A percentile compares a stretch with the other conserved stretches of the same genome.
Conservation (phyloP, 805 yeast genomes). For the Wickerhamiella nectarea region DNA sequence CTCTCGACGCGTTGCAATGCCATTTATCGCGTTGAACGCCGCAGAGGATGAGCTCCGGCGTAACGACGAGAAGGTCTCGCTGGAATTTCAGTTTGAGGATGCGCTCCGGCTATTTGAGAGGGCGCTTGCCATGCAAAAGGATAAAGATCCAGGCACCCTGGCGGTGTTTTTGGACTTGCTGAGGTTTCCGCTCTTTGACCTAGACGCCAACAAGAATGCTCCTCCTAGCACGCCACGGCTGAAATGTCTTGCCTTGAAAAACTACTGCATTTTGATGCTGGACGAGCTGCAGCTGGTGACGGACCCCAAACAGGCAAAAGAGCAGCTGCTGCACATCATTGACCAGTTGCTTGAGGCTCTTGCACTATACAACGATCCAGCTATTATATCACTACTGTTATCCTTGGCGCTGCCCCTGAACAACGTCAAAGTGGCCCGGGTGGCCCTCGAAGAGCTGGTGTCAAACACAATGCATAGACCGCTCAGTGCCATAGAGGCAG, state of each 20-base stretch:
- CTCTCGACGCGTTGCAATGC: slow-evolving; percentile 11
- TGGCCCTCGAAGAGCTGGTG: slow-evolving; percentile 16
- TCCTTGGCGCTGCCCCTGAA: slow-evolving; percentile 11
- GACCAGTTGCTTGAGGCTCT: slow-evolving; percentile 13
- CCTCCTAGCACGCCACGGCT: slow-evolving; percentile 64
- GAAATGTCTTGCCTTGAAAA: slow-evolving; percentile 65
- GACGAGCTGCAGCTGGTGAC: slow-evolving; percentile 23
- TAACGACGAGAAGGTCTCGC: slow-evolving; percentile 77
- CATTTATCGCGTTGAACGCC: slow-evolving; percentile 65
- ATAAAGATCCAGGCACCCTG: slow-evolving; percentile 25
- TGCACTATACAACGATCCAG: slow-evolving; percentile 9
- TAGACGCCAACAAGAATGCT: slow-evolving; percentile 21
- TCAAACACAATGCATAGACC: slow-evolving; percentile 14
- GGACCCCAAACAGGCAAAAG: neutral
- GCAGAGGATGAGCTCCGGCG: slow-evolving; percentile 53
- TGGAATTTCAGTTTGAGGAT: slow-evolving; percentile 82
- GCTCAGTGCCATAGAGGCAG: slow-evolving; percentile 11
- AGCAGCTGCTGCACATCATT: neutral
- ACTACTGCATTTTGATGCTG: slow-evolving; percentile 62
- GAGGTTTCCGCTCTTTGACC: slow-evolving; percentile 47
- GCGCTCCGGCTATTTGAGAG: slow-evolving; percentile 62
- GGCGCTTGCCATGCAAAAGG: slow-evolving; percentile 53
- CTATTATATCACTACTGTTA: slow-evolving; percentile 5
- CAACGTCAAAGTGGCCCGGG: slow-evolving; percentile 13
- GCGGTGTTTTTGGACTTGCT: slow-evolving; percentile 49